Evolutionary conservation across 306 rosid genomes (phyloP), one percentile per base, ranked within the genome.

Genomic region (Hylodesmum podocarpum): DNA sequence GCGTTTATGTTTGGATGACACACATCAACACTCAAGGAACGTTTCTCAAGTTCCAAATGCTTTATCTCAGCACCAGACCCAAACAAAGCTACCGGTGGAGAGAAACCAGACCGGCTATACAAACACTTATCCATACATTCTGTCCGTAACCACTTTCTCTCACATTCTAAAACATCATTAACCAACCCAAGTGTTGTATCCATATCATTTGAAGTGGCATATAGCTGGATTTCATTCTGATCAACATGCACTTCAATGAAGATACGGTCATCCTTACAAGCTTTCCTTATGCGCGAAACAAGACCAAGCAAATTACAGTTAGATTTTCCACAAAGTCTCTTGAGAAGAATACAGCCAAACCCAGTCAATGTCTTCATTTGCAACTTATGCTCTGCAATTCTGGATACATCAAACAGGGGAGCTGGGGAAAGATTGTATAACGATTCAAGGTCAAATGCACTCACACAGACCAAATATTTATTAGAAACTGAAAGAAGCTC

Each of bases 41-140:
- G 87, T 75, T 91, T 92, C 58, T 83, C 89, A 86, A 91, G 91
- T 81, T 95, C 97, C 85, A 95, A 78, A 87, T 92, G 96, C 89
- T 86, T 92, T 86, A 95, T 91, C 87, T 83, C 88, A 57, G 89
- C 99, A 80, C 99, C 99, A 50, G 93, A 86, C 70, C 99, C 99
- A 83, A 95, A 89, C 83, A 95, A 77, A 22, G 98, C 98, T 24
- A 89, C 70, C 22, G 98, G 77, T 54, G 97, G 81, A 19, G 84
- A 72, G 72, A 79, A 63, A 57, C 88, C 90, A 59, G 92, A 68
- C 71, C 97, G 93, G 62, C 80, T 89, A 83, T 88, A 92, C 76
- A 95, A 83, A 77, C 55, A 83, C 80, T 89, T 95, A 78, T 89
- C 99, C 81, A 88, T 46, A 55, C 99, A 95, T 78, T 95, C 99